phyloP scores from a whole-genome alignment of 2,329 filamentous ascomycete species.

The Xylaria sp. region DNA sequence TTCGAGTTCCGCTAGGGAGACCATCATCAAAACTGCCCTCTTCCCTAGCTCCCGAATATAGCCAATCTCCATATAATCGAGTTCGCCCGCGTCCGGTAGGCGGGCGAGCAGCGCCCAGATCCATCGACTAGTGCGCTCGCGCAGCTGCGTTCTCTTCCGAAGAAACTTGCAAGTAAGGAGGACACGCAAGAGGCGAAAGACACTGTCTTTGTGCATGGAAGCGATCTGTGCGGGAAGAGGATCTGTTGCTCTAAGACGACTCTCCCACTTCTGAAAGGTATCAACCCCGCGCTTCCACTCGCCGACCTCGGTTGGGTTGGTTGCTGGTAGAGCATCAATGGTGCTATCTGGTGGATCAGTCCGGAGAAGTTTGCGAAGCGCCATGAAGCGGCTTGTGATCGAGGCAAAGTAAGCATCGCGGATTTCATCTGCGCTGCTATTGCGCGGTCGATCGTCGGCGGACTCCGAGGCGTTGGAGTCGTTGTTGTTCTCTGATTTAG shows the following conservation, averaged over 20 bases:
- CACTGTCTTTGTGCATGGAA: slow-evolving; percentile 72
- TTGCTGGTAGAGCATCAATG: slow-evolving; percentile 63
- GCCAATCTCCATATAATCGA: slow-evolving; percentile 80
- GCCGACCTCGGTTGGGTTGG: slow-evolving; percentile 67
- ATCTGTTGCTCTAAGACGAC: slow-evolving; percentile 63
- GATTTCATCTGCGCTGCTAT: slow-evolving; percentile 56
- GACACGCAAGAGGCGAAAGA: slow-evolving; percentile 74
- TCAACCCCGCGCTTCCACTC: slow-evolving; percentile 63
- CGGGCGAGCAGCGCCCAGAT: slow-evolving; percentile 84
- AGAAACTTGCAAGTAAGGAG: slow-evolving; percentile 73
- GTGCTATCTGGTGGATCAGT: slow-evolving; percentile 63
- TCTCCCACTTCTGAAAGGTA: slow-evolving; percentile 64
- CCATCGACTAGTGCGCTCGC: slow-evolving; percentile 80
- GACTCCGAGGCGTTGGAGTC: slow-evolving; percentile 46
- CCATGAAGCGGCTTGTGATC: slow-evolving; percentile 72
- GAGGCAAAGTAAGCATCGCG: slow-evolving; percentile 75
- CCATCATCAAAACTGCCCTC: slow-evolving; percentile 72
- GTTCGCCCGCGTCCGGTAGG: slow-evolving; percentile 77
- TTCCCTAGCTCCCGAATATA: slow-evolving; percentile 83
- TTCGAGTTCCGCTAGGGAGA: slow-evolving; percentile 65
- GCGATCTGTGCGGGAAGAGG: slow-evolving; percentile 70
- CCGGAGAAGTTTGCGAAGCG: slow-evolving; percentile 72
- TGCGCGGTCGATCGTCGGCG: slow-evolving; percentile 44
- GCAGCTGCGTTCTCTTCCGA: slow-evolving; percentile 67
- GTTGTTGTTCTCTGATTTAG: slow-evolving; percentile 47